phyloP scores from a whole-genome alignment of 1,139 yeast species.

The Sugiyamaella sp. region DNA sequence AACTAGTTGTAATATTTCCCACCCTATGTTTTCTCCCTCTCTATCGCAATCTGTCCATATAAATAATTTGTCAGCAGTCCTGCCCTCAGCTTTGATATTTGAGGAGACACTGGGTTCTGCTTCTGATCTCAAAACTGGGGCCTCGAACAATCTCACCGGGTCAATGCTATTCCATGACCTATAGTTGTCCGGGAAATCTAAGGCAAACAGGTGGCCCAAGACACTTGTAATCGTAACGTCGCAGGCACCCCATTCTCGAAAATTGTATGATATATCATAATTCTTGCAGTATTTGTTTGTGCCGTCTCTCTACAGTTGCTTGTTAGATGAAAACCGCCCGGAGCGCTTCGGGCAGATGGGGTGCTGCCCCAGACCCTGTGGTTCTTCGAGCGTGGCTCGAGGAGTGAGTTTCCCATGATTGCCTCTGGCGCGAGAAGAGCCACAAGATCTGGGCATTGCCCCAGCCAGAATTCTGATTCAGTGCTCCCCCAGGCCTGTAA shows the following conservation, averaged over 20 bases:
- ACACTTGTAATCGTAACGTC: conserved; percentile 92
- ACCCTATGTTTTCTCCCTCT: conserved; percentile 96
- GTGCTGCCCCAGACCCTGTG: no score
- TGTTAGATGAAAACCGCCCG: no score
- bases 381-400: no score
- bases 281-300: conserved; percentile 70
- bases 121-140: conserved; percentile 54
- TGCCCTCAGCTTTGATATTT: conserved; percentile 73
- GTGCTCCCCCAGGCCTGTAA: neutral
- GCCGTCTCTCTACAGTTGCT: neutral
- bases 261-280: conserved; percentile 73
- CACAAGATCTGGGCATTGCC: no score
- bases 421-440: no score
- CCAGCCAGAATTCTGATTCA: conserved; percentile 1
- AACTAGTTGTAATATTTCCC: conserved; percentile 77
- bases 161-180: conserved; percentile 65
- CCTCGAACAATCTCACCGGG: conserved; percentile 69
- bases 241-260: conserved; percentile 64
- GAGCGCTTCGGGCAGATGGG: no score
- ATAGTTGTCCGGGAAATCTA: conserved; percentile 66
- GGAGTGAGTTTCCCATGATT: no score
- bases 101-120: conserved; percentile 51
- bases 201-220: conserved; percentile 73
- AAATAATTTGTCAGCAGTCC: conserved; percentile 64
- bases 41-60: conserved; percentile 99